phyloP scores from a whole-genome alignment of 176 grass and related monocot species.

The Oryza nivara region DNA sequence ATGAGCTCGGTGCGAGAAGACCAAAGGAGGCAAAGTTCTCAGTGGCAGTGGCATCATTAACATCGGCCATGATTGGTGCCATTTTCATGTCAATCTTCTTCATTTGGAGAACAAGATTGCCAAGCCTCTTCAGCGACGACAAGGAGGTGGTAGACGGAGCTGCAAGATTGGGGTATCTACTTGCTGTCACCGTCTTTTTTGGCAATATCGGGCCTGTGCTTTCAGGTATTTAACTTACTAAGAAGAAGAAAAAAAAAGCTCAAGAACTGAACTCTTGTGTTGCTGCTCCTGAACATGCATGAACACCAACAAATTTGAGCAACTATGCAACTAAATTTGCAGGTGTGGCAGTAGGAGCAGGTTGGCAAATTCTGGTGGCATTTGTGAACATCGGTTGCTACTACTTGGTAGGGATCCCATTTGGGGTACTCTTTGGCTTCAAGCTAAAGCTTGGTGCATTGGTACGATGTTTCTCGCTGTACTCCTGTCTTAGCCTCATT shows the following conservation, averaged over 20 bases:
- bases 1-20: conserved; percentile 73
- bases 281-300: too few relatives aligned
- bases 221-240: conserved; percentile 47
- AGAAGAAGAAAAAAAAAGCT: not conserved
- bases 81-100: conserved; percentile 62
- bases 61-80: conserved; percentile 56
- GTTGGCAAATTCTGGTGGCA: conserved; percentile 72
- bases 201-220: conserved; percentile 74
- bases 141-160: conserved; percentile 49
- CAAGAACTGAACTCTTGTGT: not conserved
- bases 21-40: conserved; percentile 63
- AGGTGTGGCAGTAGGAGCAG: conserved; percentile 89
- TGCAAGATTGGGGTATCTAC: conserved; percentile 61
- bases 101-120: conserved; percentile 53
- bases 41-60: conserved; percentile 50
- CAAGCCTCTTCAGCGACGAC: conserved; percentile 62
- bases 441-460: conserved; percentile 50
- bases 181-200: conserved; percentile 61
- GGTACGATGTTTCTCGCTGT: conserved; percentile 34
- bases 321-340: not conserved
- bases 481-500: not conserved
- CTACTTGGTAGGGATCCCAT: conserved; percentile 76
- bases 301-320: not conserved
- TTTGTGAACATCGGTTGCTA: conserved; percentile 73
- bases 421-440: conserved; percentile 75